These are phyloP conservation scores for Emericellopsis terricola DNA, from an alignment of 495 filamentous ascomycete species.

Conservation along the genomic window DNA sequence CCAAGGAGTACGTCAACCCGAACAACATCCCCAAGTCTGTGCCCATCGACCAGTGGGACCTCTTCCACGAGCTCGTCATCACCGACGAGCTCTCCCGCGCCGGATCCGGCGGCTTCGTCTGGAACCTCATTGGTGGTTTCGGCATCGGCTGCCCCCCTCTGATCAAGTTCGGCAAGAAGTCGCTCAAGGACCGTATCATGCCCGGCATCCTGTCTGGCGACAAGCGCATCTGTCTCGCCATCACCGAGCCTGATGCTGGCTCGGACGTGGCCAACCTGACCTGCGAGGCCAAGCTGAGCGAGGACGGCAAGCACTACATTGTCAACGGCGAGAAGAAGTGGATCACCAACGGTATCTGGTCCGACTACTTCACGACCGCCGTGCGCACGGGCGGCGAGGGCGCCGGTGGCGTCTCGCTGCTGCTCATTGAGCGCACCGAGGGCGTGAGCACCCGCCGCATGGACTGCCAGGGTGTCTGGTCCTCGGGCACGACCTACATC, in stretches of 20 bases:
- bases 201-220: constrained; percentile 79
- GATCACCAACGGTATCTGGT: constrained; percentile 97
- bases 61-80: constrained; percentile 90
- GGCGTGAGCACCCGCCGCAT: constrained; percentile 86
- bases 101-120: constrained; percentile 89
- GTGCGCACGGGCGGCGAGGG: constrained; percentile 74
- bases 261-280: constrained; percentile 84
- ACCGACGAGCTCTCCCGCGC: constrained; percentile 85
- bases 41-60: constrained; percentile 78
- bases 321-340: constrained; percentile 99
- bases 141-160: constrained; percentile 87
- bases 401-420: constrained; percentile 79
- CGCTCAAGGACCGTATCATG: constrained; percentile 54
- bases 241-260: constrained; percentile 39
- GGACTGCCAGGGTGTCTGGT: constrained; percentile 98
- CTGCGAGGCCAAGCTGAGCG: constrained; percentile 81
- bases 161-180: constrained; percentile 81
- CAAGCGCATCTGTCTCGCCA: constrained; percentile 71
- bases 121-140: constrained; percentile 90
- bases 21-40: constrained; percentile 57
- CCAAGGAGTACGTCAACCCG: constrained; percentile 51
- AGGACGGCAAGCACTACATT: constrained; percentile 96
- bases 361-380: constrained; percentile 92
- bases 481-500: constrained; percentile 85
- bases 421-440: constrained; percentile 66